Base-by-base conservation (phyloP, 108 stramenopile genomes). In the Chaetoceros muelleri region DNA sequence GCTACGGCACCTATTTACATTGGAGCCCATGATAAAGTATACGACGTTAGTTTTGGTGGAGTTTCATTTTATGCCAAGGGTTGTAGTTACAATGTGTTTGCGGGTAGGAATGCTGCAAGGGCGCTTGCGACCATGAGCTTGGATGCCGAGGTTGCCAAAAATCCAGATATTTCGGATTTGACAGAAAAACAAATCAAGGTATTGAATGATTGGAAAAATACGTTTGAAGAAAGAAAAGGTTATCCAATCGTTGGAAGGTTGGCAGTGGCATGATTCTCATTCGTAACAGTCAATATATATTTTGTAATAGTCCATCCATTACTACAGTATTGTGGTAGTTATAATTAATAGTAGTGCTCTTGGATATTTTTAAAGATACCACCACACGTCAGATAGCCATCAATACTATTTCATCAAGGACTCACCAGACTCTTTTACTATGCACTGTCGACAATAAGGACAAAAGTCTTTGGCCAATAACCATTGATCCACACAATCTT, bases 61-160 rank as follows among this genome's bases (percentile, higher is more conserved):
- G 75, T 80, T 0, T 60, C 64, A 2, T 86, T 91, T 70, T 90
- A 95, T 53, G 90, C 90, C 40, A 72, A 84, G 3, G 84, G 73
- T 28, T 79, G 89, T 22, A 74, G 89, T 7, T 99, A 99, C 77
- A 63, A 94, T 29, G 67, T 74, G 31, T 97, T 99, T 64, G 96
- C 94, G 10, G 98, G 98, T n/a, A 84, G 75, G 47, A 94, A 97
- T 60, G 95, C 85, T 31, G 86, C 94, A 5, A 57, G 95, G 20
- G 95, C 98, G 13, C 56, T 98, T 56, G 98, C 98, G 18, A 92
- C 92, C 63, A 97, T 98, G 96, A 94, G 92, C 56, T 95, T 98
- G 53, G 85, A 94, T 40, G 81, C 85, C 1, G 91, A 82, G 25
- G 89, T 93, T 72, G 46, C 84, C 3, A 88, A 79, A 30, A 82